Conservation (phyloP, 176 grass and related monocot species). For the Aegilops umbellulata region DNA sequence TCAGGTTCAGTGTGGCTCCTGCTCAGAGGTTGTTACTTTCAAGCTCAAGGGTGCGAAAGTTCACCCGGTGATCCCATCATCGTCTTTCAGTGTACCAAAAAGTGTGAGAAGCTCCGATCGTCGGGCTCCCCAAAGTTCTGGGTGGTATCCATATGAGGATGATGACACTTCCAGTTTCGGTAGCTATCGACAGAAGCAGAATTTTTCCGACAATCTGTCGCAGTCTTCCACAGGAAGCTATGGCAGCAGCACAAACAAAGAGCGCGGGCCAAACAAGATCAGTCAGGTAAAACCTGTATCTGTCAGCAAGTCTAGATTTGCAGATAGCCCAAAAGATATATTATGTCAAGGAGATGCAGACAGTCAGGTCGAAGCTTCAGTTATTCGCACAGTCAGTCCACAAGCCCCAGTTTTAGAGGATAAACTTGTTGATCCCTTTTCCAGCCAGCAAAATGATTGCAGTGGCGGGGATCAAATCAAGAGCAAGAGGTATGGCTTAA, state of each 20-base stretch:
- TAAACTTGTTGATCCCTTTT: conserved; percentile 40
- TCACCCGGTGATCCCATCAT: neutral
- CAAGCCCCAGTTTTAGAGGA: conserved; percentile 31
- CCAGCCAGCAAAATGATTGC: conserved; percentile 17
- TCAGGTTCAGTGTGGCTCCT: conserved; percentile 68
- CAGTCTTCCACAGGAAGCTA: conserved; percentile 35
- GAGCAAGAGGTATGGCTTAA: neutral
- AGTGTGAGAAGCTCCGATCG: conserved; percentile 31
- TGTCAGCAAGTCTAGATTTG: conserved; percentile 40
- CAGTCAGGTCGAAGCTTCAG: conserved; percentile 17
- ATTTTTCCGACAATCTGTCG: conserved; percentile 37
- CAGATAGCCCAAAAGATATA: conserved; percentile 54
- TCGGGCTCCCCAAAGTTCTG: conserved; percentile 16
- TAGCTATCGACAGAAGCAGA: conserved; percentile 30
- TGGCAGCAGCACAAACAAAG: conserved; percentile 25
- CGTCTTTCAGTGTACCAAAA: conserved; percentile 14
- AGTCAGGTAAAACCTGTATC: conserved; percentile 30
- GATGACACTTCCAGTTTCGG: conserved; percentile 36
- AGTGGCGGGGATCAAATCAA: neutral
- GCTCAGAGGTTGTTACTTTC: conserved; percentile 54
- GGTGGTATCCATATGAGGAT: conserved; percentile 49
- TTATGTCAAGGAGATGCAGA: conserved; percentile 44
- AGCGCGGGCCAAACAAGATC: conserved; percentile 27
- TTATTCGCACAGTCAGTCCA: conserved; percentile 2
- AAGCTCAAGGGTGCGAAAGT: conserved; percentile 49